Evolutionary conservation across 768 basidiomycete genomes (phyloP).

Genomic region (Suillus discolor): DNA sequence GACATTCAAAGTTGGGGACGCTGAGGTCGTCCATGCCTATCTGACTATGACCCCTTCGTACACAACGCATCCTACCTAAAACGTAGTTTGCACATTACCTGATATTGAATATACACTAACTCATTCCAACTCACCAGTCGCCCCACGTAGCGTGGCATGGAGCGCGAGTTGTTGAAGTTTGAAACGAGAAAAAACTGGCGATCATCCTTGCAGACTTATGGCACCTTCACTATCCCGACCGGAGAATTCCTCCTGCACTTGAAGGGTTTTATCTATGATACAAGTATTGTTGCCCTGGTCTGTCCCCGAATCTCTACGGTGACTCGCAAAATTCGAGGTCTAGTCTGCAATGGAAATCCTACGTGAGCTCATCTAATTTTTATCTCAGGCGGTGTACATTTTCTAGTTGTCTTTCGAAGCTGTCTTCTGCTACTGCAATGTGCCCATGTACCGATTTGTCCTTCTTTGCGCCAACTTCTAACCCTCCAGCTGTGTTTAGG

Average conservation of each 20-base stretch:
- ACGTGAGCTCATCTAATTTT: slow-evolving; percentile 28
- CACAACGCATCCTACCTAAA: too few species aligned
- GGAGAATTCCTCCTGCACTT: slow-evolving; percentile 22
- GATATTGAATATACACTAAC: too few species aligned
- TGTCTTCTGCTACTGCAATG: slow-evolving; percentile 32
- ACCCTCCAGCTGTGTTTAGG: too few species aligned
- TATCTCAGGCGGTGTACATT: slow-evolving; percentile 37
- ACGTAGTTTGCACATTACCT: too few species aligned
- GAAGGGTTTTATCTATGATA: slow-evolving; percentile 16
- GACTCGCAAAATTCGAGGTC: slow-evolving; percentile 27
- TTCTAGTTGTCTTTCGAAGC: slow-evolving; percentile 44
- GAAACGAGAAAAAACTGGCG: too few species aligned
- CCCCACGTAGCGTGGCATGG: slow-evolving; percentile 62
- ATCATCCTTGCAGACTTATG: slow-evolving; percentile 18
- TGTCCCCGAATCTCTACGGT: slow-evolving; percentile 43
- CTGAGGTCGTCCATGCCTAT: too few species aligned
- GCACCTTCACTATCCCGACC: slow-evolving; percentile 15
- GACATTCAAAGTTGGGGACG: too few species aligned
- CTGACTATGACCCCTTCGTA: too few species aligned
- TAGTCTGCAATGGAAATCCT: slow-evolving; percentile 49
- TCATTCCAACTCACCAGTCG: background rate
- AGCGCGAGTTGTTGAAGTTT: slow-evolving; percentile 26
- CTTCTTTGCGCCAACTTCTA: too few species aligned
- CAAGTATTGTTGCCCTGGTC: slow-evolving; percentile 19
- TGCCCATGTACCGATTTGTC: too few species aligned